Evolutionary conservation across 371 early-diverging fungal species (phyloP), one percentile per base, ranked within the genome.

Genomic region (Funneliformis caledonium): DNA sequence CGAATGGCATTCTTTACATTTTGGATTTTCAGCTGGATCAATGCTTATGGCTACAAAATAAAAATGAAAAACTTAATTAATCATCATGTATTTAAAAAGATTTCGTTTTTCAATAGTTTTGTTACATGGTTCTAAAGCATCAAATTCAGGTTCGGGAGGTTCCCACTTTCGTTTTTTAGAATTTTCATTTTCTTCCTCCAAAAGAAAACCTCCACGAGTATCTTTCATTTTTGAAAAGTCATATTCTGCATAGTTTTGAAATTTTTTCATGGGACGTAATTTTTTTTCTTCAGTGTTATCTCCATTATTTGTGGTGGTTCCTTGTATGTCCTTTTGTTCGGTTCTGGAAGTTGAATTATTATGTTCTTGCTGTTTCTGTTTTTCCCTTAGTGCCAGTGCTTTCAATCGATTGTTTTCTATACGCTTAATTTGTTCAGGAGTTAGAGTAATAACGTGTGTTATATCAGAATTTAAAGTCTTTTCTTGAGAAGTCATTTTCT

Each of bases 171-270:
- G 43, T 45, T 81, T 83, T 82, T 83, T 82, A 64, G 81, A 42
- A 50, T 83, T 81, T 16, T 86, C 83, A 43, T 78, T 81, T 4
- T 82, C 76, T 16, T 93, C 87, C 9, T 92, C 92, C 12, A 89
- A 83, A 22, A 98, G 83, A 83, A 95, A 97, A 8, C 97, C 97
- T n/a, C 94, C 97, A 42, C 88, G 88, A 19, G 93, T 91, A 83
- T 96, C 94, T 50, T 87, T 88, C 92, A 95, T 92, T 9, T 90
- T 92, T 56, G 89, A 88, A 47, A 96, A 82, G 81, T 97, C 93
- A 87, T 92, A 97, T 61, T 97, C 97, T 85, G 87, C 91, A 83
- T 88, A 89, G 42, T 65, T 76, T 26, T 56, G 52, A 67, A 70
- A 70, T 26, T 69, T 56, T 61, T 81, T 81, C 45, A 80, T 52